A percentile compares a stretch with the other conserved stretches of the same genome.
These are phyloP conservation scores for Nematodospora valgi DNA, from an alignment of 805 yeast species.

Conservation along the genomic window DNA sequence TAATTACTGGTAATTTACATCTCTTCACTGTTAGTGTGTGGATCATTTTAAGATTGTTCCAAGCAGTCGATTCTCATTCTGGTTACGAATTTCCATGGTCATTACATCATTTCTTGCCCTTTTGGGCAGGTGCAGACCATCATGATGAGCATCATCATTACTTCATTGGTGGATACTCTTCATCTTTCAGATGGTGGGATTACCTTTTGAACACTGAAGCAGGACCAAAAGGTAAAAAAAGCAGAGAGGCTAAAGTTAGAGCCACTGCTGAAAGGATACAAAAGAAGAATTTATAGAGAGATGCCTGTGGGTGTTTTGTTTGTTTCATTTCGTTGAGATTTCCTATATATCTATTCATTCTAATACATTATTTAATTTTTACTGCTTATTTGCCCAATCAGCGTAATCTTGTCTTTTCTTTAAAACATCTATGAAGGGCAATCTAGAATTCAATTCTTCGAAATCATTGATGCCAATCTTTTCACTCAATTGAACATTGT, in stretches of 20 bases:
- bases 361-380: background rate
- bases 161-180: conserved; percentile 57
- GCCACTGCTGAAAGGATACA: conserved; percentile 33
- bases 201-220: conserved; percentile 50
- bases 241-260: conserved; percentile 44
- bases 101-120: conserved; percentile 51
- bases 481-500: conserved; percentile 48
- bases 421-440: conserved; percentile 49
- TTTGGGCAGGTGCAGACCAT: conserved; percentile 67
- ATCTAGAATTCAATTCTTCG: conserved; percentile 46
- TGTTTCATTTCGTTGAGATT: too few species aligned
- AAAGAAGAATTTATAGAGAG: conserved; percentile 16
- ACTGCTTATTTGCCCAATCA: conserved; percentile 24
- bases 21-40: conserved; percentile 52
- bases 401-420: conserved; percentile 43
- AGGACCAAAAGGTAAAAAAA: conserved; percentile 50
- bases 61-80: conserved; percentile 60
- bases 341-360: background rate
- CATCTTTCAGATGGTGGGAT: conserved; percentile 60
- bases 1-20: conserved; percentile 45
- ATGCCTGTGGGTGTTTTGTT: background rate
- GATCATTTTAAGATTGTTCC: conserved; percentile 52
- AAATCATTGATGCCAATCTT: conserved; percentile 45
- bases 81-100: conserved; percentile 66
- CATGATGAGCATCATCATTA: conserved; percentile 61